phyloP scores from a whole-genome alignment of 2,329 filamentous ascomycete species.

The Shiraia sp. region DNA sequence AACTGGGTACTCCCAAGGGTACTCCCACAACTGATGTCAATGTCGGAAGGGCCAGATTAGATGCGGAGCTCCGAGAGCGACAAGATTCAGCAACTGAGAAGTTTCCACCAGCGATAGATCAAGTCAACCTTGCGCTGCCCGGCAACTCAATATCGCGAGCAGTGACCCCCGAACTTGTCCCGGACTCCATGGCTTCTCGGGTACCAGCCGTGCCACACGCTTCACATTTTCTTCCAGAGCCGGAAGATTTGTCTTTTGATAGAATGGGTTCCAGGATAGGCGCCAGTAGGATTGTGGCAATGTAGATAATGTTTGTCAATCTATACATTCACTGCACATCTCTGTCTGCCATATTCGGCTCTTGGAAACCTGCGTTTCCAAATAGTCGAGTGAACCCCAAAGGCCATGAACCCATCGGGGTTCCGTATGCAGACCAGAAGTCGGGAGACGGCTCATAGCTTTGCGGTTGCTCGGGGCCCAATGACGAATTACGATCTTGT shows the following conservation, averaged over 20 bases:
- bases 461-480: conserved; percentile 1
- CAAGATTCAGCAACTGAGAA: not conserved
- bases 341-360: not conserved
- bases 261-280: not conserved
- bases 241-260: not conserved
- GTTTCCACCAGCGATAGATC: not conserved
- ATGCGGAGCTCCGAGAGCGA: not conserved
- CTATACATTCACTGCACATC: conserved; percentile 1
- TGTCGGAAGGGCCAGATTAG: not conserved
- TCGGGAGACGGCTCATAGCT: not conserved
- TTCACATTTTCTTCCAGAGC: not conserved
- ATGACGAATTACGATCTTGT: no score
- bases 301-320: not conserved
- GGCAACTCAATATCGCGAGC: not conserved
- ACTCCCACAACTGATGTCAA: not conserved
- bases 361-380: conserved; percentile 1
- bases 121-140: not conserved
- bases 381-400: conserved; percentile 5
- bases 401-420: conserved; percentile 2
- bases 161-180: not conserved
- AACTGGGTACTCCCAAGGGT: not conserved
- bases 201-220: not conserved
- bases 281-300: not conserved
- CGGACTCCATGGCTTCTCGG: not conserved
- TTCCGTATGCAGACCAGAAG: not conserved